These are phyloP conservation scores for Prototheca cutis DNA, from an alignment of 163 green algal species.

Conservation along the genomic window DNA sequence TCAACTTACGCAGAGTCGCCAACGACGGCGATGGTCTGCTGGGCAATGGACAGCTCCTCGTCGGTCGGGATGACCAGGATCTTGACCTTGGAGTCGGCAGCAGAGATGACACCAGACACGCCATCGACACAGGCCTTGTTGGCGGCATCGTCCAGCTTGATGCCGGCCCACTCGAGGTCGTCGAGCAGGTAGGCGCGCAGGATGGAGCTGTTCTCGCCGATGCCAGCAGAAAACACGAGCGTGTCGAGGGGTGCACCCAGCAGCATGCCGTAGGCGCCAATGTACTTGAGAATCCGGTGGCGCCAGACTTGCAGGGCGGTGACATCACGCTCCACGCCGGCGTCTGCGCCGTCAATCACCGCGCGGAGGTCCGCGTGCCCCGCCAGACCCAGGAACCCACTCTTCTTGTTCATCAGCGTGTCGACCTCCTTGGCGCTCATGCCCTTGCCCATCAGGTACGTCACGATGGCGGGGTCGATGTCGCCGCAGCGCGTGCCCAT, in stretches of 20 bases:
- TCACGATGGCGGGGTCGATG: constrained; percentile 69
- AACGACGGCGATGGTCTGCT: constrained; percentile 45
- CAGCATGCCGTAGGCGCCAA: constrained; percentile 66
- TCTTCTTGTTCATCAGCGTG: constrained; percentile 80
- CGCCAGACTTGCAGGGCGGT: constrained; percentile 58
- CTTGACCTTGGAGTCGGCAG: constrained; percentile 20
- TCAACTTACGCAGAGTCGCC: too few species aligned
- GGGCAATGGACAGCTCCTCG: constrained; percentile 69
- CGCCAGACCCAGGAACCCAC: constrained; percentile 69
- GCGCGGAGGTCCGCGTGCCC: constrained; percentile 14
- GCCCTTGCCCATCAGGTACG: constrained; percentile 42
- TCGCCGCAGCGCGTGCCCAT: constrained; percentile 82
- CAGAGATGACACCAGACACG: constrained; percentile 38
- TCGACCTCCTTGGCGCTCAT: constrained; percentile 51
- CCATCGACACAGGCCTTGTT: constrained; percentile 49
- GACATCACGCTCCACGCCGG: constrained; percentile 17
- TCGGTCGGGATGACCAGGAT: constrained; percentile 81
- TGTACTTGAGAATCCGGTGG: constrained; percentile 74
- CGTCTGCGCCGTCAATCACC: constrained; percentile 31
- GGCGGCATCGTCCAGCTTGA: constrained; percentile 49
- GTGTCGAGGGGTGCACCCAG: constrained; percentile 62
- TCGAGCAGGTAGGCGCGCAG: constrained; percentile 34
- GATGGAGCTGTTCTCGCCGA: constrained; percentile 68
- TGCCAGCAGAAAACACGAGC: constrained; percentile 65
- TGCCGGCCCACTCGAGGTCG: constrained; percentile 35